A percentile compares a stretch with the other conserved stretches of the same genome.
These are phyloP conservation scores for Chlamydomonas asymmetrica DNA, from an alignment of 139 green algal genomes.

Conservation along the genomic window DNA sequence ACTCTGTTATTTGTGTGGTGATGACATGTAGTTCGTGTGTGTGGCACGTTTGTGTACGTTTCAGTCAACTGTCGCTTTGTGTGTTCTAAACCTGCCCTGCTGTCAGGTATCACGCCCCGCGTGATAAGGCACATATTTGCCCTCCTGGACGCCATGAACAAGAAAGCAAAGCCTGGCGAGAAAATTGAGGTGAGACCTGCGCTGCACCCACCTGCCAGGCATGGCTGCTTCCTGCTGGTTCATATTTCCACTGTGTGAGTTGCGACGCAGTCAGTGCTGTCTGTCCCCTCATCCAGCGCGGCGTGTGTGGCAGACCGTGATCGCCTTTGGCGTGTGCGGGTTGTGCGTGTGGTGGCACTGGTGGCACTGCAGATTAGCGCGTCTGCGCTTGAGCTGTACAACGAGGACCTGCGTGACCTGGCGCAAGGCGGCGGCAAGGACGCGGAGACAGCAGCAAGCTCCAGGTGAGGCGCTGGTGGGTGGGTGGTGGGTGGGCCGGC, in stretches of 20 bases:
- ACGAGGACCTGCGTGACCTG: conserved; percentile 74
- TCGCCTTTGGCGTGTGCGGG: too few species aligned
- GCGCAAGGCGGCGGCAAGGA: conserved; percentile 16
- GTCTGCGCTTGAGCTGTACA: conserved; percentile 74
- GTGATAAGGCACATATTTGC: conserved; percentile 58
- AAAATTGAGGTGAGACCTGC: conserved; percentile 42
- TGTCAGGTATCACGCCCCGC: conserved; percentile 61
- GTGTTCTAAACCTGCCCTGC: too few species aligned
- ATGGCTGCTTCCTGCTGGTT: too few species aligned
- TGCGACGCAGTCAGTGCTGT: too few species aligned
- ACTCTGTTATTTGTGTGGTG: background rate
- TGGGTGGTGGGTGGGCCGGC: background rate
- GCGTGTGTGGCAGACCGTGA: too few species aligned
- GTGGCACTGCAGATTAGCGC: conserved; percentile 46
- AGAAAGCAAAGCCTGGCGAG: conserved; percentile 59
- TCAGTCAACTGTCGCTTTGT: background rate
- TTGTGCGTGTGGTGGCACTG: too few species aligned
- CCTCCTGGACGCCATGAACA: conserved; percentile 42
- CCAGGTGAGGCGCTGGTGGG: too few species aligned
- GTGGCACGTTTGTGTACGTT: background rate
- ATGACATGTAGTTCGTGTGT: background rate
- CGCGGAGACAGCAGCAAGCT: background rate
- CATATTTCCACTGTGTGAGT: too few species aligned
- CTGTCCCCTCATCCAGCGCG: too few species aligned
- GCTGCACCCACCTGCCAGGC: too few species aligned